Base-by-base conservation (phyloP, 106 monocot genomes). In the Platanthera zijinensis region DNA sequence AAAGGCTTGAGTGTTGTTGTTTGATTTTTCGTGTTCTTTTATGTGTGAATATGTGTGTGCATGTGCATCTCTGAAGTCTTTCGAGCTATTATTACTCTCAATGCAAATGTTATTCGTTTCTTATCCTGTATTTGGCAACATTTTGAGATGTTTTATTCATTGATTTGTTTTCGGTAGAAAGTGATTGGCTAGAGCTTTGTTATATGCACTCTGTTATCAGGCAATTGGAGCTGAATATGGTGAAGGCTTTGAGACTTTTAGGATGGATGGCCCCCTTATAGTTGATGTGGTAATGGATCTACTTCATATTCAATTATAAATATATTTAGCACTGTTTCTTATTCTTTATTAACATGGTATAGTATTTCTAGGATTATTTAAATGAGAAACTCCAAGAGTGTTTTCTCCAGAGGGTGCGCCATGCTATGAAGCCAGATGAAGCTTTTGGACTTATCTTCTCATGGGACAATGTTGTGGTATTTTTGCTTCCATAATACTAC, bases 371-470 rank as follows among this genome's bases (percentile, higher is more conserved):
- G 97, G 93, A 97, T 88, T 99, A 89, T 78, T 79, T 99, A 74
- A 99, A 94, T 80, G 85, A 99, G 69, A 91, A 84, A 68, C 73
- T 99, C 85, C 97, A 94, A 84, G 94, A 85, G 77, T 89, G 94
- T 80, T 91, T 99, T 80, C 94, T 99, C 63, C 97, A 99, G 80
- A 91, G 94, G 79, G 90, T 99, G 86, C 82, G 94, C 9, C 97
- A 99, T 91, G 91, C 97, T 46, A 99, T 99, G 97, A 99, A 99
- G 74, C 97, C 97, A n/a, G 97, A 99, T 82, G 94, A 99, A 79
- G 87, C 94, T 72, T 88, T 91, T 79, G 97, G 97, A 75, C 94
- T 99, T 69, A 84, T 99, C 73, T 99, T 99, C 78, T 99, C 97
- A 61, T 99, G 97, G 97, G 97, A 97, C 71, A 99, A 99, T 92